Conservation (phyloP, 176 grass and related monocot genomes). For the Zoysia pacifica region DNA sequence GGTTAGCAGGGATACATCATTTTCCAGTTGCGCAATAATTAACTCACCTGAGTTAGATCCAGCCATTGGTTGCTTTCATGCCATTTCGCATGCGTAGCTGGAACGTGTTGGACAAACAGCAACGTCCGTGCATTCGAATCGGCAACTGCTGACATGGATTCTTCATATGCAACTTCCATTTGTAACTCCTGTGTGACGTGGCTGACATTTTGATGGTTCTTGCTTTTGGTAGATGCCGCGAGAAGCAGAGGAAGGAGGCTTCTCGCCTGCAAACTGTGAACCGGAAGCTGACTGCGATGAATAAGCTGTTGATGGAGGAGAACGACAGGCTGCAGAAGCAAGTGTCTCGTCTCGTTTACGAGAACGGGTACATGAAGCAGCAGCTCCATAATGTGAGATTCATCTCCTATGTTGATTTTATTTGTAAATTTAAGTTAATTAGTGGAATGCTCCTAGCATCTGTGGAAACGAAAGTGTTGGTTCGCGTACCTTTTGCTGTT, state of each 20-base stretch:
- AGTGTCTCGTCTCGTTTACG: slow-evolving; percentile 90
- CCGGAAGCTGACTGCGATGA: slow-evolving; percentile 94
- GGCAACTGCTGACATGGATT: slow-evolving; percentile 6
- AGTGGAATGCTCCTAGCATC: neutral
- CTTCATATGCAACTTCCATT: slow-evolving; percentile 21
- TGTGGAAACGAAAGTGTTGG: neutral
- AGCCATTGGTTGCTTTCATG: slow-evolving; percentile 35
- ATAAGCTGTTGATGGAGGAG: slow-evolving; percentile 99
- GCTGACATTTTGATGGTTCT: neutral
- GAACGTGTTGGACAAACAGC: slow-evolving; percentile 3
- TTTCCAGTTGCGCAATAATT: slow-evolving; percentile 35
- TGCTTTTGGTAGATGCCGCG: slow-evolving; percentile 69
- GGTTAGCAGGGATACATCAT: slow-evolving; percentile 21
- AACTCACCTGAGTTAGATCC: neutral
- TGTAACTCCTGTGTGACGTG: slow-evolving; percentile 24
- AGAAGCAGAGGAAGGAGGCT: slow-evolving; percentile 96
- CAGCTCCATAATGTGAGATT: slow-evolving; percentile 78
- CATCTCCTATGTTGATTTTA: neutral
- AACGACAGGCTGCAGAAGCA: slow-evolving; percentile 99
- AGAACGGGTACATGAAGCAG: slow-evolving; percentile 85
- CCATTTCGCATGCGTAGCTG: neutral
- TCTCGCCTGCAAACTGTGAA: slow-evolving; percentile 93
- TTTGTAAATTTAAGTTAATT: neutral
- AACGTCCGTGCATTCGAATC: neutral
- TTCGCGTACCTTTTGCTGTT: slow-evolving; percentile 19